Evolutionary conservation across 2,329 filamentous ascomycete genomes (phyloP).

Genomic region (Ceratocystis papillata): DNA sequence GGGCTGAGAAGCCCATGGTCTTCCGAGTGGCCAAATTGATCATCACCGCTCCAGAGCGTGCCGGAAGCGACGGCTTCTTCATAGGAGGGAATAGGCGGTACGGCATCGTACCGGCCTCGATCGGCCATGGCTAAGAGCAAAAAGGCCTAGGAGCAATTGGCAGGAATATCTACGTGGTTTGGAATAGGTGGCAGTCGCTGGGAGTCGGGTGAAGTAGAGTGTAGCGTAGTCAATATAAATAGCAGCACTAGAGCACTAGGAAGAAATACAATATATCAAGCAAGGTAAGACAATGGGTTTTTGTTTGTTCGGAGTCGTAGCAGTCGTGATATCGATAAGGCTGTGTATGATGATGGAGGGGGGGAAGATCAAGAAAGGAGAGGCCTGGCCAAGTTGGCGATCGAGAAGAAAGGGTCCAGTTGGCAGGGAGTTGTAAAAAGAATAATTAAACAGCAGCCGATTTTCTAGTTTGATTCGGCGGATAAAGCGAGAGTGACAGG

Average conservation of each 20-base stretch:
- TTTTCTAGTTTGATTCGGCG: not conserved
- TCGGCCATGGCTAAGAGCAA: slow-evolving; percentile 19
- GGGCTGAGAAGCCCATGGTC: slow-evolving; percentile 62
- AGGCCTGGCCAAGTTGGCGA: not conserved
- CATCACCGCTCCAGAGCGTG: slow-evolving; percentile 19
- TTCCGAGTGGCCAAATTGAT: slow-evolving; percentile 37
- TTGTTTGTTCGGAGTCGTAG: not conserved
- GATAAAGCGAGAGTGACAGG: not conserved
- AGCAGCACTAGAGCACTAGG: not conserved
- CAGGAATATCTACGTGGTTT: not conserved
- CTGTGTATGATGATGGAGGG: not conserved
- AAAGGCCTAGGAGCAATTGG: not conserved
- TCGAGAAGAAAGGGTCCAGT: not conserved
- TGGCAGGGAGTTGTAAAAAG: not conserved
- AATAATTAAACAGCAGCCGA: not conserved
- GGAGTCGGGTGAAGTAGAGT: not conserved
- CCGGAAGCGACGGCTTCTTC: slow-evolving; percentile 28
- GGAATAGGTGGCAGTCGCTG: not conserved
- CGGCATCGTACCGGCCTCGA: slow-evolving; percentile 26
- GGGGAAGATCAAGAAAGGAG: not conserved
- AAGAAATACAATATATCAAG: not conserved
- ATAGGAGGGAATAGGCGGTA: slow-evolving; percentile 28
- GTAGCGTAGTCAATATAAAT: not conserved
- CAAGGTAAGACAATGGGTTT: not conserved
- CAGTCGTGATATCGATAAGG: slow-evolving; percentile 1